These are phyloP conservation scores for Citeromyces matritensis DNA, from an alignment of 805 yeast genomes.

Conservation along the genomic window DNA sequence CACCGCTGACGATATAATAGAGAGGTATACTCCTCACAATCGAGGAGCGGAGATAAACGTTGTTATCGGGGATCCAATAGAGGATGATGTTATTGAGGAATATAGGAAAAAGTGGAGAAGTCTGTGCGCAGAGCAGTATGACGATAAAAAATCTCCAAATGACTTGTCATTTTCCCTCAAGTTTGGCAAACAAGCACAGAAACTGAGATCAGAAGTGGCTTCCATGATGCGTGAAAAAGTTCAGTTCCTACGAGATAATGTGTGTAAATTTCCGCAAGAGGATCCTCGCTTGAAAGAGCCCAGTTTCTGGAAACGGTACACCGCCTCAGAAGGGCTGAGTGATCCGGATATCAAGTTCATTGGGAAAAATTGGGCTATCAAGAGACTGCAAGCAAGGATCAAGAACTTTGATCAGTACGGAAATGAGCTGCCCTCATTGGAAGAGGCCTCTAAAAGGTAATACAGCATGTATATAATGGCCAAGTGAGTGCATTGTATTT, in stretches of 20 bases:
- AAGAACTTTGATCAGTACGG: conserved; percentile 15
- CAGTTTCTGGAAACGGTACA: conserved; percentile 60
- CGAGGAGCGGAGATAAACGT: conserved; percentile 56
- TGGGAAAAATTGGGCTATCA: conserved; percentile 76
- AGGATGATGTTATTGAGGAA: conserved; percentile 37
- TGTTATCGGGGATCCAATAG: conserved; percentile 56
- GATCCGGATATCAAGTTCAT: conserved; percentile 58
- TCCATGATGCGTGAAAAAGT: conserved; percentile 52
- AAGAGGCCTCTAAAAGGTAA: not conserved
- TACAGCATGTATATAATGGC: not conserved
- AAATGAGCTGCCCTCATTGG: conserved; percentile 8
- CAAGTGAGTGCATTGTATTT: not conserved
- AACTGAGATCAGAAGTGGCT: conserved; percentile 59
- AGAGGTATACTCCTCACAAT: conserved; percentile 45
- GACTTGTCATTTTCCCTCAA: conserved; percentile 52
- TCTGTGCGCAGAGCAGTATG: conserved; percentile 34
- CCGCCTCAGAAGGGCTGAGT: conserved; percentile 45
- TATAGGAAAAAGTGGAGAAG: conserved; percentile 62
- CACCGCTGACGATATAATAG: conserved; percentile 35
- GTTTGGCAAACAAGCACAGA: conserved; percentile 47
- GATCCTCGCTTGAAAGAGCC: conserved; percentile 58
- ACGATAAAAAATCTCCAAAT: conserved; percentile 29
- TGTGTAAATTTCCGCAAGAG: conserved; percentile 35
- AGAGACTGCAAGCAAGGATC: conserved; percentile 38
- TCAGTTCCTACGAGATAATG: conserved; percentile 25